These are phyloP conservation scores for Rosa chinensis DNA, from an alignment of 306 rosid species.

Conservation along the genomic window DNA sequence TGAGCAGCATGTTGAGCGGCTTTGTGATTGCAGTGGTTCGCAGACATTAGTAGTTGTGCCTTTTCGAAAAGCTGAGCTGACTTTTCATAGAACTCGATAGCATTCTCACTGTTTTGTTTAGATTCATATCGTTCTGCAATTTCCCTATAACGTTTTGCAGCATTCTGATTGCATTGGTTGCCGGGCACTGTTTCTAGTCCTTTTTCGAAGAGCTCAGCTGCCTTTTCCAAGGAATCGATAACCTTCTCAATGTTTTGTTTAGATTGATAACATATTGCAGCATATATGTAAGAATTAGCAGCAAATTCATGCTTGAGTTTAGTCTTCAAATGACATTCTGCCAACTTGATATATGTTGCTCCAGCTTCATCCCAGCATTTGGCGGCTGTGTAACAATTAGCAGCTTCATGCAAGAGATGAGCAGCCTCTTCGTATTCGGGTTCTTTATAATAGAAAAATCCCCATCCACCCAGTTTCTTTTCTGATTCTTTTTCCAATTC, in stretches of 20 bases:
- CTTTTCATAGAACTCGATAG: slow-evolving; percentile 34
- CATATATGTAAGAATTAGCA: neutral
- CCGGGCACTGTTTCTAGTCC: neutral
- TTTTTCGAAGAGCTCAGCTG: neutral
- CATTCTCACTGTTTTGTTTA: slow-evolving; percentile 48
- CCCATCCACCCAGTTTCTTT: neutral
- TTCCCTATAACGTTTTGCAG: slow-evolving; percentile 38
- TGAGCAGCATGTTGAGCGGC: slow-evolving; percentile 79
- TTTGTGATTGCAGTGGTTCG: slow-evolving; percentile 77
- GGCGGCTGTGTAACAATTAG: neutral
- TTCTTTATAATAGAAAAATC: neutral
- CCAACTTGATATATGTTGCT: neutral
- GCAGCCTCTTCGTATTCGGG: neutral
- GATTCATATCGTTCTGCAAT: slow-evolving; percentile 69
- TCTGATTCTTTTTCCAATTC: neutral
- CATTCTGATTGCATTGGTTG: neutral
- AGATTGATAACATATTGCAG: neutral
- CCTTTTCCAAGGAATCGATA: neutral
- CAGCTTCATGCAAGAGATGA: neutral
- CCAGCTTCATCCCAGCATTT: neutral
- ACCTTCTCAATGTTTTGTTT: neutral
- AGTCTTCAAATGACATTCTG: neutral
- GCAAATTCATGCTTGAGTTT: neutral
- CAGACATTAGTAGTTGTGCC: slow-evolving; percentile 63
- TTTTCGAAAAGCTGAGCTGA: slow-evolving; percentile 70